Evolutionary conservation across 805 yeast genomes (phyloP).

Genomic region (Metschnikowia reukaufii): DNA sequence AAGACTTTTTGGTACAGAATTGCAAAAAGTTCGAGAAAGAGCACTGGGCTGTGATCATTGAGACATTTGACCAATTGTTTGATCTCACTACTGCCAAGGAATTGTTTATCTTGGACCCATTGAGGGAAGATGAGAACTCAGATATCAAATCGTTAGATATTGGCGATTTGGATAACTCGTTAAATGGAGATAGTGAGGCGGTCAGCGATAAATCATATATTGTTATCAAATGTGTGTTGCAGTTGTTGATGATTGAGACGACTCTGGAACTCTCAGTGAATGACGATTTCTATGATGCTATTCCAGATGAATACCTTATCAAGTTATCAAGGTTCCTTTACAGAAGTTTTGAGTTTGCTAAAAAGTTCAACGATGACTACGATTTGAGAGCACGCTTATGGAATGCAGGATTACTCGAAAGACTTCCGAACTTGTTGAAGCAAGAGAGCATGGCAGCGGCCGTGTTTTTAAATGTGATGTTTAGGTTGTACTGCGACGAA

Average conservation of each 20-base stretch:
- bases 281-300: conserved; percentile 62
- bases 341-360: conserved; percentile 77
- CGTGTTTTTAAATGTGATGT: conserved; percentile 76
- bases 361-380: conserved; percentile 83
- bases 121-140: conserved; percentile 22
- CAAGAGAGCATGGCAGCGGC: conserved; percentile 93
- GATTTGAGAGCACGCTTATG: conserved; percentile 84
- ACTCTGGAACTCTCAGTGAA: conserved; percentile 75
- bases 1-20: conserved; percentile 76
- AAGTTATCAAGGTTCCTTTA: conserved; percentile 60
- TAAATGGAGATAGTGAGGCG: conserved; percentile 10
- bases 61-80: conserved; percentile 67
- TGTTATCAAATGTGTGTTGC: conserved; percentile 90
- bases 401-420: conserved; percentile 89
- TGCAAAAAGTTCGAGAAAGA: conserved; percentile 55
- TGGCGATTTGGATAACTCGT: conserved; percentile 7
- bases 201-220: conserved; percentile 56
- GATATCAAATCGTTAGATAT: conserved; percentile 26
- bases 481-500: conserved; percentile 72
- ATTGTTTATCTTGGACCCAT: conserved; percentile 64
- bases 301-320: conserved; percentile 67
- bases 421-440: conserved; percentile 84
- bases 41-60: conserved; percentile 76
- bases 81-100: conserved; percentile 84
- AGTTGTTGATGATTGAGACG: conserved; percentile 83